phyloP scores from a whole-genome alignment of 2,329 filamentous ascomycete species.

The Plenodomus biglobosus region DNA sequence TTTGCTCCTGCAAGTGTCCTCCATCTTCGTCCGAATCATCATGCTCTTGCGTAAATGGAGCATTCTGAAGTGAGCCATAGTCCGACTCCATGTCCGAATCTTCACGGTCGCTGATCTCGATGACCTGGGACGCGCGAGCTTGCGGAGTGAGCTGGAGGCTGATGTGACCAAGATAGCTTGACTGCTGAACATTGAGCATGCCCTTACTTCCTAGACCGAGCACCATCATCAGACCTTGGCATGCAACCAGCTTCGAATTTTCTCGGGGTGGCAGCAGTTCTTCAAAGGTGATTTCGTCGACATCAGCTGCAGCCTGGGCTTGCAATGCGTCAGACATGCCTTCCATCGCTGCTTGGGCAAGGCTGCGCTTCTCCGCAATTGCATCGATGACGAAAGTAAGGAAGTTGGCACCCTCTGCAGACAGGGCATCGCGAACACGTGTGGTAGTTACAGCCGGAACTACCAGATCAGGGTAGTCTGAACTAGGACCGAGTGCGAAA shows the following conservation, averaged over 20 bases:
- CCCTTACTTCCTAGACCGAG: constrained; percentile 58
- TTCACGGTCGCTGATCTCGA: constrained; percentile 12
- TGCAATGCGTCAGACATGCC: constrained; percentile 20
- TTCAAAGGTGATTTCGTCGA: constrained; percentile 63
- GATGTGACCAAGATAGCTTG: constrained; percentile 47
- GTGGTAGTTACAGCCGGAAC: constrained; percentile 20
- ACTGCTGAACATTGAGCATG: constrained; percentile 64
- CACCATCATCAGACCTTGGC: constrained; percentile 51
- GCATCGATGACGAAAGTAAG: constrained; percentile 58
- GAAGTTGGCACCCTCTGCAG: constrained; percentile 64
- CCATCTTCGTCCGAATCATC: constrained; percentile 8
- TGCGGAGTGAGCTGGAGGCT: constrained; percentile 27
- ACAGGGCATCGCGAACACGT: constrained; percentile 56
- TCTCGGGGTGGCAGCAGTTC: constrained; percentile 63
- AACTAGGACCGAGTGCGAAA: constrained; percentile 21
- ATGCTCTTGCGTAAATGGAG: background rate
- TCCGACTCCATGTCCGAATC: background rate
- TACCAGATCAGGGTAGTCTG: constrained; percentile 15
- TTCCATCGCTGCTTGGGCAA: constrained; percentile 10
- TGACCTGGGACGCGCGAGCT: constrained; percentile 17
- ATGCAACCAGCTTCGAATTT: constrained; percentile 63
- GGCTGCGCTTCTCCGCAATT: constrained; percentile 43
- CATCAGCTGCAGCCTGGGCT: constrained; percentile 33
- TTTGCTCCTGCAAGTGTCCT: constrained; percentile 30
- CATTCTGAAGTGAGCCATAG: background rate